These are phyloP conservation scores for Avicennia marina DNA, from an alignment of 257 asterid species.

Conservation along the genomic window DNA sequence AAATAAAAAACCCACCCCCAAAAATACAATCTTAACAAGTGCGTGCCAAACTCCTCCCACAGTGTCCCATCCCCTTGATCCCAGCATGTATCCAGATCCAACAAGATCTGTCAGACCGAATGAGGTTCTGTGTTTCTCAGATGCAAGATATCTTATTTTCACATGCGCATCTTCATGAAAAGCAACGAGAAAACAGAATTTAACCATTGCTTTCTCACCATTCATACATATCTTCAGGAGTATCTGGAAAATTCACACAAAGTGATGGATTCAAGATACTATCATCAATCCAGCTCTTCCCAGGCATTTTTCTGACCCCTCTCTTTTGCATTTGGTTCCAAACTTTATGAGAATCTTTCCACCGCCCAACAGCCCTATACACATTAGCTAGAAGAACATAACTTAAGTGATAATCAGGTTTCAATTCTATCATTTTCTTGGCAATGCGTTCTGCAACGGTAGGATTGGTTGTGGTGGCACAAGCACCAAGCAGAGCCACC, in stretches of 20 bases:
- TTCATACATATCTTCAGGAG: conserved; percentile 9
- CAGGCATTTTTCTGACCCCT: conserved; percentile 63
- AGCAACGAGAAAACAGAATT: too few relatives aligned
- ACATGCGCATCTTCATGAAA: too few relatives aligned
- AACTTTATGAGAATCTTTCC: conserved; percentile 66
- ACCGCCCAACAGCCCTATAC: conserved; percentile 70
- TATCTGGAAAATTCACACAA: conserved; percentile 6
- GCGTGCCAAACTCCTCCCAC: too few relatives aligned
- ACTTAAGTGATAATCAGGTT: conserved; percentile 76
- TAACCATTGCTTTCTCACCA: conserved; percentile 4
- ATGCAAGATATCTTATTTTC: too few relatives aligned
- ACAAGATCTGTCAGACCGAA: too few relatives aligned
- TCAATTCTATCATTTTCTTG: conserved; percentile 60
- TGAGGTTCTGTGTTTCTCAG: too few relatives aligned
- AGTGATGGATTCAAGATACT: conserved; percentile 18
- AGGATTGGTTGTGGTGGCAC: conserved; percentile 52
- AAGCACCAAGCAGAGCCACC: conserved; percentile 78
- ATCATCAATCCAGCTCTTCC: conserved; percentile 76
- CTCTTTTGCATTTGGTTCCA: conserved; percentile 53
- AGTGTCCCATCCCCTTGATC: too few relatives aligned
- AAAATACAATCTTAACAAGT: too few relatives aligned
- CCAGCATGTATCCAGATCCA: too few relatives aligned
- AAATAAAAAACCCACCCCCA: too few relatives aligned
- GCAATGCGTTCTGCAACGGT: conserved; percentile 61
- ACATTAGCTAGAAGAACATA: conserved; percentile 75